Percentiles rank a stretch among this genome's conserved stretches.
These are phyloP conservation scores for Mycothermus thermophilus DNA, from an alignment of 495 filamentous ascomycete species.

Conservation along the genomic window DNA sequence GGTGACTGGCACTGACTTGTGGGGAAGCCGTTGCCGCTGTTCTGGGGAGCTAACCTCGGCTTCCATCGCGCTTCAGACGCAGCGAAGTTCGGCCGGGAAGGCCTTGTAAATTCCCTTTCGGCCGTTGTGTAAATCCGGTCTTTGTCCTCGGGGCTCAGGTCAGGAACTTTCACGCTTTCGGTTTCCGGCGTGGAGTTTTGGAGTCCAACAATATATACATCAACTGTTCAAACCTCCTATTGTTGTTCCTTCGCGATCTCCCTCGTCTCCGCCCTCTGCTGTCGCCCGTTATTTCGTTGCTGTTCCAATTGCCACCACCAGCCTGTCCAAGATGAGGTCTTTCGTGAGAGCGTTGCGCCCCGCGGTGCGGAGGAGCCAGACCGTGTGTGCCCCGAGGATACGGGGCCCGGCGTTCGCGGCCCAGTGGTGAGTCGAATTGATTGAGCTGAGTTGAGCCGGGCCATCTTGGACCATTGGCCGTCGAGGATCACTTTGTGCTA, in stretches of 20 bases:
- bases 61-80: conserved; percentile 1
- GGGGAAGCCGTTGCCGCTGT: background rate
- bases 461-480: no score
- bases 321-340: conserved; percentile 45
- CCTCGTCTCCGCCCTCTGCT: conserved; percentile 2
- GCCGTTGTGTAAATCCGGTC: background rate
- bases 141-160: background rate
- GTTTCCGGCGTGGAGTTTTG: background rate
- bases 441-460: no score
- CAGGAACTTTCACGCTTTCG: background rate
- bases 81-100: background rate
- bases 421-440: conserved; percentile 15
- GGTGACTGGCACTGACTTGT: background rate
- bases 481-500: no score
- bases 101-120: conserved; percentile 1
- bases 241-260: background rate
- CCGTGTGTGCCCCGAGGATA: conserved; percentile 25
- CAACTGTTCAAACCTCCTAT: no score
- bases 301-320: no score
- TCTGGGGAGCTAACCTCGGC: conserved; percentile 6
- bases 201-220: background rate
- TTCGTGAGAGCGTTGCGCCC: conserved; percentile 55
- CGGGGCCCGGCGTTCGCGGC: conserved; percentile 4
- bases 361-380: conserved; percentile 41
- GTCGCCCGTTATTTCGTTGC: no score